A percentile compares a stretch with the other conserved stretches of the same genome.
These are phyloP conservation scores for Backusella sp. DNA, from an alignment of 192 early-diverging fungal species.

Conservation along the genomic window DNA sequence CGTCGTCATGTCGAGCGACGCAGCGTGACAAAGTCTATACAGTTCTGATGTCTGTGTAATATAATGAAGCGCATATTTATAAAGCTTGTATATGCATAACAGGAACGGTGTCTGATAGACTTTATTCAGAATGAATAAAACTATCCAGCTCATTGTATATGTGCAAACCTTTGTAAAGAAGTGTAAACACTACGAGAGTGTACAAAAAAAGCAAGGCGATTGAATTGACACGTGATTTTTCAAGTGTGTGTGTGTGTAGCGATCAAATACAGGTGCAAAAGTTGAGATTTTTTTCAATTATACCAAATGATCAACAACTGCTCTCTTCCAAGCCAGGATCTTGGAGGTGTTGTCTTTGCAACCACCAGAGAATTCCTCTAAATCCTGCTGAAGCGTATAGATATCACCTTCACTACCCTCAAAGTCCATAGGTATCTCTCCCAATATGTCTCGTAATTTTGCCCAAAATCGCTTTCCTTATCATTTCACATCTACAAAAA, in stretches of 20 bases:
- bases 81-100: slow-evolving; percentile 50
- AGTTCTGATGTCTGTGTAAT: slow-evolving; percentile 63
- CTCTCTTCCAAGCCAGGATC: not conserved
- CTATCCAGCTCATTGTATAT: slow-evolving; percentile 39
- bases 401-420: too few species aligned
- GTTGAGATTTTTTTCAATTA: too few species aligned
- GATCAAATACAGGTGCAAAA: not conserved
- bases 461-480: too few species aligned
- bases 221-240: not conserved
- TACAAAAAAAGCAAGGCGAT: not conserved
- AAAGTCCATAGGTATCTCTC: too few species aligned
- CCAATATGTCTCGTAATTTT: too few species aligned
- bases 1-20: not conserved
- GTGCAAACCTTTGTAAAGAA: not conserved
- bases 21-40: slow-evolving; percentile 46
- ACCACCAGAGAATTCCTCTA: too few species aligned
- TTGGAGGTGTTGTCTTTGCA: too few species aligned
- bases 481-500: too few species aligned
- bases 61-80: slow-evolving; percentile 51
- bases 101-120: slow-evolving; percentile 50
- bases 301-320: not conserved
- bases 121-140: slow-evolving; percentile 46
- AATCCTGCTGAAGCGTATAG: too few species aligned
- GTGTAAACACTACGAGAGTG: not conserved
- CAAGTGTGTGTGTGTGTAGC: not conserved